phyloP scores from a whole-genome alignment of 768 basidiomycete species.

The Tylopilus sp. region DNA sequence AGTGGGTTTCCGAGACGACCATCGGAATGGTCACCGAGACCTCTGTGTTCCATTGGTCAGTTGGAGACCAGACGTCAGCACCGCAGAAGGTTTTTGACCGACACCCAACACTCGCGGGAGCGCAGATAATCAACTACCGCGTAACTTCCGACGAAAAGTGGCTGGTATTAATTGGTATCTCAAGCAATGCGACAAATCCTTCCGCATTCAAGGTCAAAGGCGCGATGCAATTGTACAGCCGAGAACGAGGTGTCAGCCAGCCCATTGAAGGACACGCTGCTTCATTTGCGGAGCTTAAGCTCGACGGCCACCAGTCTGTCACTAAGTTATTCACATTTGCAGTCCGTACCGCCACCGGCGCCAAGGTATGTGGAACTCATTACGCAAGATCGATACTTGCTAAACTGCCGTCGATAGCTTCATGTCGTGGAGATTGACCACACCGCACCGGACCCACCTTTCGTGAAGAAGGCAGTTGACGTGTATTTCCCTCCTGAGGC shows the following conservation, averaged over 20 bases:
- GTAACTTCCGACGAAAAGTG: conserved; percentile 92
- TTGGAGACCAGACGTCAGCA: conserved; percentile 66
- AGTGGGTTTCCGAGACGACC: conserved; percentile 90
- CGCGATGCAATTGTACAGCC: conserved; percentile 94
- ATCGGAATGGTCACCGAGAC: conserved; percentile 96
- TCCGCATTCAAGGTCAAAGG: conserved; percentile 99
- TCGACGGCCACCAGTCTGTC: conserved; percentile 79
- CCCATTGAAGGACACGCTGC: conserved; percentile 99
- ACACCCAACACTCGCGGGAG: conserved; percentile 87
- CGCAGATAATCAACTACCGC: conserved; percentile 99
- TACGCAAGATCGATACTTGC: background rate
- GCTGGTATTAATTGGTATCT: conserved; percentile 95
- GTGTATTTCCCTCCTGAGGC: conserved; percentile 99
- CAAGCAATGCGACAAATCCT: conserved; percentile 87
- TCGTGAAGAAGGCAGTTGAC: conserved; percentile 96
- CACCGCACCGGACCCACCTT: conserved; percentile 85
- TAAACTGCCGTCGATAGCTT: conserved; percentile 50
- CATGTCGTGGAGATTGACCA: conserved; percentile 99
- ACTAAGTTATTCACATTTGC: conserved; percentile 96
- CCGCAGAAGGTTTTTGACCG: conserved; percentile 96
- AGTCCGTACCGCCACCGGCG: conserved; percentile 93
- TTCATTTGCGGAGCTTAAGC: conserved; percentile 87
- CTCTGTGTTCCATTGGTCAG: conserved; percentile 90
- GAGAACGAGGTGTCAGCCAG: conserved; percentile 90
- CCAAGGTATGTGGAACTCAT: conserved; percentile 64